These are phyloP conservation scores for Talaromyces wortmannii DNA, from an alignment of 495 filamentous ascomycete species.

Conservation along the genomic window DNA sequence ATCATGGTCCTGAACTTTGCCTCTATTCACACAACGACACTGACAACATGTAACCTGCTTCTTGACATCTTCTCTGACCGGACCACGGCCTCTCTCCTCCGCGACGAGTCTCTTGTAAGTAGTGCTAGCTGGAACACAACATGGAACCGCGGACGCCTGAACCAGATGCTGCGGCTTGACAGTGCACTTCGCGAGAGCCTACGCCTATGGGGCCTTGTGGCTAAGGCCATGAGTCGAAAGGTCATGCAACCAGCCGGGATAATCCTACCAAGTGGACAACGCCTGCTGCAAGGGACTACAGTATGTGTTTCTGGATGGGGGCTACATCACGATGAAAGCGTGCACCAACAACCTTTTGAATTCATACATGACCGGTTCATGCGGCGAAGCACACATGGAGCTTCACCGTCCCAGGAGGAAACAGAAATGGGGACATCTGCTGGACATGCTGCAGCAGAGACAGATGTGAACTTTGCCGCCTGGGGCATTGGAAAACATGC, in stretches of 20 bases:
- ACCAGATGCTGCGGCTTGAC: constrained; percentile 13
- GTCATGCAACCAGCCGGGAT: constrained; percentile 4
- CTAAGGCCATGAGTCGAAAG: constrained; percentile 18
- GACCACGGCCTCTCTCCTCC: constrained; percentile 15
- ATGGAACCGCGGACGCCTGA: constrained; percentile 37
- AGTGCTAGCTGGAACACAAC: constrained; percentile 15
- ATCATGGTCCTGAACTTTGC: constrained; percentile 37
- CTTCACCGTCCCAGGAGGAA: too few relatives aligned
- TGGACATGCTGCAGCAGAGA: constrained; percentile 14
- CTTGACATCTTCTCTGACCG: constrained; percentile 26
- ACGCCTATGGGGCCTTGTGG: constrained; percentile 18
- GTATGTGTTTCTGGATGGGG: not conserved
- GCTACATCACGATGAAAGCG: not conserved
- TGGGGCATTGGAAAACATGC: constrained; percentile 44
- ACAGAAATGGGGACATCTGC: not conserved
- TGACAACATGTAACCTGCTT: constrained; percentile 29
- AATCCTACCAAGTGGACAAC: not conserved
- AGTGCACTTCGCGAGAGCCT: constrained; percentile 27
- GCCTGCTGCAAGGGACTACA: not conserved
- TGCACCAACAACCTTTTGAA: not conserved
- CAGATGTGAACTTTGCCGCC: constrained; percentile 29
- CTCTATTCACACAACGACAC: constrained; percentile 40
- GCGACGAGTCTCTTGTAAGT: constrained; percentile 21
- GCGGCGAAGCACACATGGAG: not conserved
- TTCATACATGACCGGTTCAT: not conserved